Evolutionary conservation across 1,284 basidiomycete genomes (phyloP), one percentile per base, ranked within the genome.

Genomic region (Sparassis latifolia): DNA sequence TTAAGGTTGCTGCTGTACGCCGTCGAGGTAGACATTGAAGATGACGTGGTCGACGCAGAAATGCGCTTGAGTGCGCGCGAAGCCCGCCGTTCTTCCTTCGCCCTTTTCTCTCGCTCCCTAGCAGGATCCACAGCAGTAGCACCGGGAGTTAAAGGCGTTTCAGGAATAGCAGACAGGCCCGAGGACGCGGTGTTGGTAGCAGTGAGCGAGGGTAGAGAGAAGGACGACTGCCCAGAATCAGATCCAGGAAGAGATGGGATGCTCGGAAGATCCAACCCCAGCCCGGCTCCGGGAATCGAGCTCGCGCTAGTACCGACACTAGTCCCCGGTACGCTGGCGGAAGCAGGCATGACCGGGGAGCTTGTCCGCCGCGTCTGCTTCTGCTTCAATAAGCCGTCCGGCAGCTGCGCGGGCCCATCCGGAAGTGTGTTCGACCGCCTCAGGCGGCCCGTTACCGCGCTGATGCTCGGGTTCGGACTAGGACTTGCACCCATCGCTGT

Each of bases 41-140:
- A 58, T 2, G 64, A 51, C 3, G 58, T 53, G 5, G 65, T 50
- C 4, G 66, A 58, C 9, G 55, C 46, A 12, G 64, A 50, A 42
- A 72, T 61, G 44, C 71, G 66, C 44, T 68, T 69, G 33, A 67
- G 57, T 32, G 65, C 64, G 42, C 66, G 64, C 42, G 71, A 64
- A 31, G 67, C 62, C 28, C 66, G 65, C 42, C 62, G 58, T 52
- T 68, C 66, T 44, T 68, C 68, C 54, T 64, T 68, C 47, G 60
- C 51, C 42, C 56, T 61, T 50, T 39, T 55, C 35, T 44, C 43
- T 45, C 44, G 45, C 3, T 6, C 43, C 42, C 40, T 33, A 9
- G 43, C 31, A 12, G 50, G 50, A 45, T 55, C 52, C 6, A 33
- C 40, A 7, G 41, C 44, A 30, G 49, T 48, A 51, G 5, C 41